Base-by-base conservation (phyloP, 2,329 filamentous ascomycete genomes). In the Trichoderma citrinoviride region DNA sequence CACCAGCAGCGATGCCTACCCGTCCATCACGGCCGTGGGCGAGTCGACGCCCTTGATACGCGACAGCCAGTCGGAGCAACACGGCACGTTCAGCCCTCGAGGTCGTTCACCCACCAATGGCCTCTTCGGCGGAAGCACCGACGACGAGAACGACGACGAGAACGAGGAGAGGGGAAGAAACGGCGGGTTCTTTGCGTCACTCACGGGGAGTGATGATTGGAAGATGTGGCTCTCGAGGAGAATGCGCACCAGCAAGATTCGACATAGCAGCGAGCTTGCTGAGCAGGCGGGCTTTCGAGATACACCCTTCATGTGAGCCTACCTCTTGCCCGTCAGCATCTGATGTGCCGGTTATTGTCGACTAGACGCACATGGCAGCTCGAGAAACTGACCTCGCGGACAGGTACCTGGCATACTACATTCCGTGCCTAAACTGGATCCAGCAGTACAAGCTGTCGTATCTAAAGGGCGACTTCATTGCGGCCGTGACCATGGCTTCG, bases 401-500 rank as follows among this genome's bases (percentile, higher is more conserved):
- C 33, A 93, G 90, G 86, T 97, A 98, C 74, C 78, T 97, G 67
- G 88, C 90, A 4, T 98, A 99, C 80, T 99, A 99, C 75, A 82
- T 99, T 52, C 95, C 95, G 0, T 91, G 93, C 67, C 80, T 97
- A 69, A 93, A 90, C 68, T 99, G 95, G 95, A 89, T 96, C 67
- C 83, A 82, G 60, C 92, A 97, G 78, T 99, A 99, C 77, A 87
- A 85, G 70, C 88, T 87, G 84, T 85, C 87, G 3, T 97, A 91
- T 77, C 77, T 98, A 54, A 87, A 89, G 70, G 95, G 95, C 54
- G 95, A 99, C 76, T 79, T 98, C 19, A 82, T 96, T 15, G 90
- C 94, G 8, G 93, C 94, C 55, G 76, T 98, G 68, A 98, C 95
- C n/a, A 90, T 99, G 80, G 92, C 94, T n/a, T 97, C 93, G 27